Percentiles rank a stretch among this genome's conserved stretches.
Evolutionary conservation across 108 stramenopile species (phyloP).

Genomic region (Chaetoceros muelleri): DNA sequence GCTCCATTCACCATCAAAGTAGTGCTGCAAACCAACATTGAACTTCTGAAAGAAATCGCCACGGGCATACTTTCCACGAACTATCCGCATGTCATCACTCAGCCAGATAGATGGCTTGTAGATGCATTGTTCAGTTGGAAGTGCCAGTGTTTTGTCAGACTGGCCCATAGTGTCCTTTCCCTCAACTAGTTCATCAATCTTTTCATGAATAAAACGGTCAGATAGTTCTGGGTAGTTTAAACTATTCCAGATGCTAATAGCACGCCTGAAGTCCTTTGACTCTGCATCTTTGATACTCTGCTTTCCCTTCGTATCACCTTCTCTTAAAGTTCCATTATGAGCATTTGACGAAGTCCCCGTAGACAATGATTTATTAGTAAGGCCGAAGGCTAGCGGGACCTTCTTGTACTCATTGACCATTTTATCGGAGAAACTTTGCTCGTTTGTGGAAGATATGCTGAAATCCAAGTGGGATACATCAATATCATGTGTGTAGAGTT

Average conservation of each 20-base stretch:
- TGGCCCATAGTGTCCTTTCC: conserved; percentile 14
- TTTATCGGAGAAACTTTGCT: not conserved
- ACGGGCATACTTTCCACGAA: conserved; percentile 51
- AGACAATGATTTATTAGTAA: not conserved
- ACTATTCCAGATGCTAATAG: not conserved
- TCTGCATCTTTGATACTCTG: too few relatives aligned
- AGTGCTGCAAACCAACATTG: conserved; percentile 53
- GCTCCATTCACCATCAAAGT: conserved; percentile 58
- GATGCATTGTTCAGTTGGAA: conserved; percentile 43
- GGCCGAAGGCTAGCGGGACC: not conserved
- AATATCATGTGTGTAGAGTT: conserved; percentile 75
- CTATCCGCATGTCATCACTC: conserved; percentile 46
- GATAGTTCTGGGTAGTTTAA: not conserved
- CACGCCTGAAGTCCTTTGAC: too few relatives aligned
- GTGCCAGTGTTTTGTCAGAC: conserved; percentile 22
- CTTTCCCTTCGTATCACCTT: not conserved
- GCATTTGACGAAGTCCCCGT: not conserved
- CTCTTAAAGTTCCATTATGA: not conserved
- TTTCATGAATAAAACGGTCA: not conserved
- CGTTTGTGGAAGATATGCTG: not conserved
- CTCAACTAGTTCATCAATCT: not conserved
- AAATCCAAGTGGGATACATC: conserved; percentile 24
- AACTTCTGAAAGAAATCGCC: conserved; percentile 59
- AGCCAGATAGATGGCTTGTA: conserved; percentile 58
- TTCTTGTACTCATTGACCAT: not conserved